These are phyloP conservation scores for Talaromyces adpressus DNA, from an alignment of 495 filamentous ascomycete genomes.

Conservation along the genomic window DNA sequence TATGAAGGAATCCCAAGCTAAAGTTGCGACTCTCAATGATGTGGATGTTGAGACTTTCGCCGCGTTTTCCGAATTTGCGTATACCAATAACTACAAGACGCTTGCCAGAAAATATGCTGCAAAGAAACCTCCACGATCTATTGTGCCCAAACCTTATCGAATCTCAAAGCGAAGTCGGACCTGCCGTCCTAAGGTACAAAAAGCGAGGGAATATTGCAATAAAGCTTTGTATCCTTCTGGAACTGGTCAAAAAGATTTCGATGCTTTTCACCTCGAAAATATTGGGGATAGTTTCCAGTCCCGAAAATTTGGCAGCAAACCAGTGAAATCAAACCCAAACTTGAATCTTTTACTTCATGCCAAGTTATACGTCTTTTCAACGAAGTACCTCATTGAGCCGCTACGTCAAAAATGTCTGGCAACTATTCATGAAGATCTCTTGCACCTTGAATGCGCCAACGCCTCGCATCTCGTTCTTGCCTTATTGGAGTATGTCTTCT, in stretches of 20 bases:
- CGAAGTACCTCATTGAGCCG: constrained; percentile 8
- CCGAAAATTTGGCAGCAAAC: constrained; percentile 1
- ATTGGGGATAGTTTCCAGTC: constrained; percentile 3
- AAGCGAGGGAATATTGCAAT: too few species aligned
- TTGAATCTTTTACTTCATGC: constrained; percentile 7
- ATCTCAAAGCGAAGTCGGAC: too few species aligned
- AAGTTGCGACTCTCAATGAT: constrained; percentile 9
- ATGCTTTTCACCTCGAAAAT: too few species aligned
- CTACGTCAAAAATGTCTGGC: neutral
- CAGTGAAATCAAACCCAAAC: neutral
- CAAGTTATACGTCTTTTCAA: constrained; percentile 12
- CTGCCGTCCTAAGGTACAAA: too few species aligned
- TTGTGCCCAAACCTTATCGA: too few species aligned
- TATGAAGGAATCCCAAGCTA: constrained; percentile 11
- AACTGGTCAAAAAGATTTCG: too few species aligned
- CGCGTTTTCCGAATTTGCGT: constrained; percentile 15
- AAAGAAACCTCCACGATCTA: too few species aligned
- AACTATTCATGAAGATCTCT: constrained; percentile 1
- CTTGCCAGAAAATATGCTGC: neutral
- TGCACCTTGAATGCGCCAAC: too few species aligned
- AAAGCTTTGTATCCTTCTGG: too few species aligned
- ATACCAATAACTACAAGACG: constrained; percentile 12
- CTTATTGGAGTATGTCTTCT: constrained; percentile 3
- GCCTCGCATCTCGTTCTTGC: neutral
- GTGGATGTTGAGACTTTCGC: constrained; percentile 13